Conservation (phyloP, 2,329 filamentous ascomycete species). For the Metarhizium humberi region DNA sequence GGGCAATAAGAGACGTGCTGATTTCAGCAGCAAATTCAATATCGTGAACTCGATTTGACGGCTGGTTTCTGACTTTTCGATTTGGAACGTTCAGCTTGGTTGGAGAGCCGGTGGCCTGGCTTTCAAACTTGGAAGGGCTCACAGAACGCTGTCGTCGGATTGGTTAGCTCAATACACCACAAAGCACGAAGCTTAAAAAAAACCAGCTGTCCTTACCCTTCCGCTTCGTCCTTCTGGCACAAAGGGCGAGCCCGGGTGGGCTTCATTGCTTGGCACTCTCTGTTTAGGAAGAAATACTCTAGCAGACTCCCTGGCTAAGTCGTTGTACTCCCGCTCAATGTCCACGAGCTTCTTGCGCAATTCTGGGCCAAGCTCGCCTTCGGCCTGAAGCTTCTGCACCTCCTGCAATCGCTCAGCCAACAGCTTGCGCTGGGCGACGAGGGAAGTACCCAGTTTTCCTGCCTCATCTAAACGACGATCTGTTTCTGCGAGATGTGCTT, state of each 20-base stretch:
- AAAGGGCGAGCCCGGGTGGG: slow-evolving; percentile 40
- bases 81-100: slow-evolving; percentile 83
- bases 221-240: slow-evolving; percentile 41
- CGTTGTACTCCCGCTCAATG: slow-evolving; percentile 90
- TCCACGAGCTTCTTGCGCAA: slow-evolving; percentile 74
- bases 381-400: slow-evolving; percentile 66
- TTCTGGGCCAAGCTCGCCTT: slow-evolving; percentile 73
- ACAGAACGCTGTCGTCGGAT: slow-evolving; percentile 47
- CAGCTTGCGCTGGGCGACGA: slow-evolving; percentile 80
- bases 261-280: slow-evolving; percentile 63
- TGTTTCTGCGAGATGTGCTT: slow-evolving; percentile 87
- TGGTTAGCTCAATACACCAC: slow-evolving; percentile 8
- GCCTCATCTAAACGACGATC: slow-evolving; percentile 86
- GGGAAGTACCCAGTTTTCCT: slow-evolving; percentile 75
- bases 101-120: slow-evolving; percentile 74
- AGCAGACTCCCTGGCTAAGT: slow-evolving; percentile 82
- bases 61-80: slow-evolving; percentile 83
- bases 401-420: slow-evolving; percentile 75
- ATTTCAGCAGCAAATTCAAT: slow-evolving; percentile 99
- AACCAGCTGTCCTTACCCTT: slow-evolving; percentile 34
- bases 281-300: slow-evolving; percentile 82
- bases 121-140: slow-evolving; percentile 72
- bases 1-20: slow-evolving; percentile 86
- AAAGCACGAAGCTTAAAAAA: not conserved
- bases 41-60: slow-evolving; percentile 79